Conservation (phyloP, 345 rosid species). For the Arabis alpina region DNA sequence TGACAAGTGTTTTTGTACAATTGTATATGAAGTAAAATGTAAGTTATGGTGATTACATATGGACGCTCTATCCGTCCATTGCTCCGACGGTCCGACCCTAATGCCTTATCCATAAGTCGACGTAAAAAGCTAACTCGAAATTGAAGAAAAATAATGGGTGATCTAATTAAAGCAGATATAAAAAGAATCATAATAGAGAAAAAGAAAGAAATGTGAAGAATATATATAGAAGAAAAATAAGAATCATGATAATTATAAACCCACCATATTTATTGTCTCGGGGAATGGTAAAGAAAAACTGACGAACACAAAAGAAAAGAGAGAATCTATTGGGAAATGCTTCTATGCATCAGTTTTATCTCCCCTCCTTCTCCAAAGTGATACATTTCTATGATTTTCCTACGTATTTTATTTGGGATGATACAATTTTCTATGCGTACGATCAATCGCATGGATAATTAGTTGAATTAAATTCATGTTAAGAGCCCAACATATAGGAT, state of each 20-base stretch:
- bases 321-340: conserved; percentile 58
- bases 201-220: background rate
- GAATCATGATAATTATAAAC: conserved; percentile 33
- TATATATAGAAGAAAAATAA: conserved; percentile 5
- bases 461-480: background rate
- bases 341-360: conserved; percentile 51
- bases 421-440: background rate
- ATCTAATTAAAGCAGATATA: background rate
- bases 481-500: background rate
- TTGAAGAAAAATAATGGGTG: conserved; percentile 5
- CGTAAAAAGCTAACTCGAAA: conserved; percentile 24
- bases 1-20: background rate
- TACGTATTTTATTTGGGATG: conserved; percentile 1
- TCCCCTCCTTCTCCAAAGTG: background rate
- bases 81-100: background rate
- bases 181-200: conserved; percentile 21
- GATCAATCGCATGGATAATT: background rate
- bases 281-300: conserved; percentile 77
- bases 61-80: too few relatives aligned
- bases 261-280: conserved; percentile 59
- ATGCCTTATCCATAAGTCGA: conserved; percentile 24
- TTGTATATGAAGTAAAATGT: conserved; percentile 1
- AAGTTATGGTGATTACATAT: background rate
- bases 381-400: conserved; percentile 3
- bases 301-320: conserved; percentile 60